phyloP scores from a whole-genome alignment of 306 rosid genomes.

The Chamaecrista fasciculata region DNA sequence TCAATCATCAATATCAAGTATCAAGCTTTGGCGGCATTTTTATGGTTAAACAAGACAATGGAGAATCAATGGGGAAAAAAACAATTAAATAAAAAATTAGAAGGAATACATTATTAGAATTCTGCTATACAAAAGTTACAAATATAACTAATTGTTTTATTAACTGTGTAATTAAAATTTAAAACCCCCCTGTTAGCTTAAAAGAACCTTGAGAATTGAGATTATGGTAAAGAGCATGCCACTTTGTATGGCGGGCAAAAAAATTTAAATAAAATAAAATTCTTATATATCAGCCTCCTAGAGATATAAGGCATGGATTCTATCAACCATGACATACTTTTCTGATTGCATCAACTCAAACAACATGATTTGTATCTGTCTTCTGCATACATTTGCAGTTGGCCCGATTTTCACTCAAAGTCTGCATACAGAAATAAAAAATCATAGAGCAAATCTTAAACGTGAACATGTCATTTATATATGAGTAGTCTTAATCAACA shows the following conservation, averaged over 20 bases:
- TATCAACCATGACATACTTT: slow-evolving; percentile 19
- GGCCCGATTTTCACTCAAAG: slow-evolving; percentile 55
- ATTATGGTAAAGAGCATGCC: slow-evolving; percentile 11
- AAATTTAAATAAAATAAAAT: neutral
- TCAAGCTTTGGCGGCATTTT: too few relatives aligned
- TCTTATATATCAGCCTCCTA: slow-evolving; percentile 27
- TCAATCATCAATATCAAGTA: neutral
- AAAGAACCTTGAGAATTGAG: slow-evolving; percentile 31
- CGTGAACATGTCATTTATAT: slow-evolving; percentile 3
- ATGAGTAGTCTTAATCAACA: neutral
- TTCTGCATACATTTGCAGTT: slow-evolving; percentile 77
- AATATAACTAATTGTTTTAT: slow-evolving; percentile 2
- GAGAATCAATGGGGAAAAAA: neutral
- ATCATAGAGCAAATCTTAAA: neutral
- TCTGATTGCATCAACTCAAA: slow-evolving; percentile 43
- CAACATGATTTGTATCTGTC: slow-evolving; percentile 41
- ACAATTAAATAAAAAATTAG: neutral
- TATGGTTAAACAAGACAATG: neutral
- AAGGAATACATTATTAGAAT: neutral
- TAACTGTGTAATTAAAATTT: neutral
- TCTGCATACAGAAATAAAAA: slow-evolving; percentile 43
- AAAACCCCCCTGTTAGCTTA: slow-evolving; percentile 22
- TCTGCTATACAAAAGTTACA: neutral
- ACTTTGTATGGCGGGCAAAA: slow-evolving; percentile 4
- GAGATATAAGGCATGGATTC: too few relatives aligned